phyloP scores from a whole-genome alignment of 2,329 filamentous ascomycete genomes.

The Rutstroemia sp. region DNA sequence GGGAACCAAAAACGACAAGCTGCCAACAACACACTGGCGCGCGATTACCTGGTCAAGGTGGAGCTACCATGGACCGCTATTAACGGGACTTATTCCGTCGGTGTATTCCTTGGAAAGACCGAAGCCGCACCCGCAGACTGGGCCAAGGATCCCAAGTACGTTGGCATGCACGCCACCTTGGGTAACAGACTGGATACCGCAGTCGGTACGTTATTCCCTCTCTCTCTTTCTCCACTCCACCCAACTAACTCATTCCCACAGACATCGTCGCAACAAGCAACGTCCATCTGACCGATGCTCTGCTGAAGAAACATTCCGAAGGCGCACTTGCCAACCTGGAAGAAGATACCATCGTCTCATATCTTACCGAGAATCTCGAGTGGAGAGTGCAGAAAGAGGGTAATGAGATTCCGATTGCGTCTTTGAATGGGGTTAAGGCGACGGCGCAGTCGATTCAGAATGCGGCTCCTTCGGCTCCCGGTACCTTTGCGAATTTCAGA shows the following conservation, averaged over 20 bases:
- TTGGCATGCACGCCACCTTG: conserved; percentile 7
- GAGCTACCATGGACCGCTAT: conserved; percentile 27
- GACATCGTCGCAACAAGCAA: conserved; percentile 29
- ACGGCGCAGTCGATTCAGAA: conserved; percentile 1
- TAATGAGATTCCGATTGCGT: not conserved
- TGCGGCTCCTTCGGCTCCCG: not conserved
- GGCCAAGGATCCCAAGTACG: conserved; percentile 3
- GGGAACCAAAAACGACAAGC: not conserved
- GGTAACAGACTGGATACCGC: not conserved
- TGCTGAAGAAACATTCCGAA: conserved; percentile 24
- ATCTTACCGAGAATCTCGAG: conserved; percentile 21
- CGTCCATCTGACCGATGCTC: conserved; percentile 31
- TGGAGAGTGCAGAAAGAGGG: conserved; percentile 14
- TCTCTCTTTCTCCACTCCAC: not conserved
- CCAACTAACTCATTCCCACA: not conserved
- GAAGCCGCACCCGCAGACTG: conserved; percentile 17
- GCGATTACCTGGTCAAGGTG: conserved; percentile 29
- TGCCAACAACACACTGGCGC: conserved; percentile 12
- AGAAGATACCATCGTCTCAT: conserved; percentile 22
- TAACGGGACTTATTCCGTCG: conserved; percentile 27
- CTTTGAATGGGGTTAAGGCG: not conserved
- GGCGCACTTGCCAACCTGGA: conserved; percentile 22
- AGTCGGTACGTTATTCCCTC: not conserved
- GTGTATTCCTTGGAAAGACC: conserved; percentile 30
- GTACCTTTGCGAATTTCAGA: conserved; percentile 3